Conservation (phyloP, 225 moss, liverwort and hornwort species). For the Asterella californica region DNA sequence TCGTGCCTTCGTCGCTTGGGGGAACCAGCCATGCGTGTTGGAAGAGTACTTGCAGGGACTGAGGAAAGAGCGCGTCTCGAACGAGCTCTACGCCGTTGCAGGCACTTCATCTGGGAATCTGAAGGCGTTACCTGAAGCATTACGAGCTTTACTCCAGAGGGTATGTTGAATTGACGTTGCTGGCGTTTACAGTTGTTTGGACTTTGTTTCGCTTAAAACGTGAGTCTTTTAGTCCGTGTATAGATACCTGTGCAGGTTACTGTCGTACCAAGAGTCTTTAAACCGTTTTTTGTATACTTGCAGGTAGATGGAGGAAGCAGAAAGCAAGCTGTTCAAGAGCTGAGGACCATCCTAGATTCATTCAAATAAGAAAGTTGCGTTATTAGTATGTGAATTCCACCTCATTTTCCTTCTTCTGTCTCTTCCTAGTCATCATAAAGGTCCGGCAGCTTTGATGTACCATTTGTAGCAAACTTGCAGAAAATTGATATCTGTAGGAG, state of each 20-base stretch:
- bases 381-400: conserved; percentile 2
- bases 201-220: neutral
- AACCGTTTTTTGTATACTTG: neutral
- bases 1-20: conserved; percentile 58
- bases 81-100: conserved; percentile 54
- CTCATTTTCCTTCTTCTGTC: neutral
- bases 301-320: conserved; percentile 42
- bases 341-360: conserved; percentile 27
- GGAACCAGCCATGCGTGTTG: conserved; percentile 49
- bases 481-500: neutral
- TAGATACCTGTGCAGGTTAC: neutral
- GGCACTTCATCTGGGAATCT: conserved; percentile 53
- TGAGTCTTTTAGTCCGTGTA: too few relatives aligned
- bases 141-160: conserved; percentile 57
- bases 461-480: neutral
- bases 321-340: conserved; percentile 33
- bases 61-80: conserved; percentile 50
- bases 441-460: neutral
- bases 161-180: conserved; percentile 44
- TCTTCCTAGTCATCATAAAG: neutral
- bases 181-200: neutral
- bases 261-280: neutral
- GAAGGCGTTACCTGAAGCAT: conserved; percentile 68
- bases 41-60: conserved; percentile 53
- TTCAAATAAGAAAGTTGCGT: conserved; percentile 18